A percentile compares a stretch with the other conserved stretches of the same genome.
Evolutionary conservation across 179 eudicot species (phyloP).

Genomic region (Amaranthus tricolor): DNA sequence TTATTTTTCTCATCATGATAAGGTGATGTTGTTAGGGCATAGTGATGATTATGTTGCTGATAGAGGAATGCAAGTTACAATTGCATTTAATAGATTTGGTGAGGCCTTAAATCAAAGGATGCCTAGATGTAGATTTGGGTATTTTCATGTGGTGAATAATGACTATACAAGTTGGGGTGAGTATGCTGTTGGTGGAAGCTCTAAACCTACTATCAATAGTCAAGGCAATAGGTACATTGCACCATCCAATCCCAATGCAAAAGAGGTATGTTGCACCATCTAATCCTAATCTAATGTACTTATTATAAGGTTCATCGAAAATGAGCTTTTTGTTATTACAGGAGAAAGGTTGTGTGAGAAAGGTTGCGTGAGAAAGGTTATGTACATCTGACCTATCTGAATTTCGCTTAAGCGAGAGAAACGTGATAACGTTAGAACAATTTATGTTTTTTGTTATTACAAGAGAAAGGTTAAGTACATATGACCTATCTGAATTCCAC

Average conservation of each 20-base stretch:
- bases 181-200: constrained; percentile 48
- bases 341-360: too few species aligned
- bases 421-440: too few species aligned
- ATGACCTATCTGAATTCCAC: too few species aligned
- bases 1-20: constrained; percentile 41
- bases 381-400: background rate
- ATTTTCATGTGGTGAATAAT: constrained; percentile 46
- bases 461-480: too few species aligned
- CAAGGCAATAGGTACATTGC: constrained; percentile 52
- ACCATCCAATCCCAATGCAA: constrained; percentile 39
- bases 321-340: too few species aligned
- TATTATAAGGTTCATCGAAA: too few species aligned
- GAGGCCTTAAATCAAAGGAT: constrained; percentile 35
- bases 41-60: constrained; percentile 40
- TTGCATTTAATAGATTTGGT: constrained; percentile 49
- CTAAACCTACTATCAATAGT: constrained; percentile 44
- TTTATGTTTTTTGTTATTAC: too few species aligned
- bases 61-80: constrained; percentile 46
- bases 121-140: constrained; percentile 49
- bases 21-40: constrained; percentile 47
- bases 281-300: background rate
- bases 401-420: too few species aligned
- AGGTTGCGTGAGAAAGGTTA: too few species aligned
- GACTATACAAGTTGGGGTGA: constrained; percentile 46
- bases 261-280: constrained; percentile 32